Evolutionary conservation across 2,329 filamentous ascomycete species (phyloP).

Genomic region (Alternaria atra): DNA sequence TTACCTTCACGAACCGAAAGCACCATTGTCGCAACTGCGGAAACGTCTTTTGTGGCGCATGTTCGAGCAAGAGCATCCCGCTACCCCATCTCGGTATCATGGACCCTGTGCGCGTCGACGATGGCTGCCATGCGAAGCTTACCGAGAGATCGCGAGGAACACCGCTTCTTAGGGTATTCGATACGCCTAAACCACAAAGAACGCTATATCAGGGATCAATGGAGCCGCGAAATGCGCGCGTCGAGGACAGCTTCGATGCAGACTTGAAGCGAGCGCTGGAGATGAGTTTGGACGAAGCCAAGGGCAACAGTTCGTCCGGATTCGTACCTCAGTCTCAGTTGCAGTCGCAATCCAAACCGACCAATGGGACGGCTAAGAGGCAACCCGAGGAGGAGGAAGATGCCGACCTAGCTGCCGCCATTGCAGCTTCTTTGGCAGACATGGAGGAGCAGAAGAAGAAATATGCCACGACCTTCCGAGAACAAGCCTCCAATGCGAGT

Average conservation of each 20-base stretch:
- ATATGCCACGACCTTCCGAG: constrained; percentile 83
- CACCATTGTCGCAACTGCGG: constrained; percentile 98
- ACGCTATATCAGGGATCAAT: constrained; percentile 73
- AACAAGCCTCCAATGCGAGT: constrained; percentile 70
- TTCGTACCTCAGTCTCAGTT: constrained; percentile 73
- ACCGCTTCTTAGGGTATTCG: constrained; percentile 56
- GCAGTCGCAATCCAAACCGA: constrained; percentile 49
- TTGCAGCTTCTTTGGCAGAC: constrained; percentile 91
- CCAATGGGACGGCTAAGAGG: constrained; percentile 49
- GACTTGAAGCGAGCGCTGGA: constrained; percentile 92
- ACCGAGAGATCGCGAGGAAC: constrained; percentile 72
- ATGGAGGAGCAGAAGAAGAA: constrained; percentile 98
- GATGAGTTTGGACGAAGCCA: constrained; percentile 96
- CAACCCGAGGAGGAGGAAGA: constrained; percentile 80
- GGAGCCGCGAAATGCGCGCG: constrained; percentile 88
- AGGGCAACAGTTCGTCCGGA: constrained; percentile 73
- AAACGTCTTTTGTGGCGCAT: constrained; percentile 95
- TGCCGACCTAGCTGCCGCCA: constrained; percentile 90
- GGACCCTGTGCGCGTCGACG: constrained; percentile 90
- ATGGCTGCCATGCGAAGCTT: constrained; percentile 91
- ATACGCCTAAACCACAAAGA: constrained; percentile 64
- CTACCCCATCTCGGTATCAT: constrained; percentile 92
- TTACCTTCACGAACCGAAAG: constrained; percentile 98
- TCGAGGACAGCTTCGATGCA: constrained; percentile 92
- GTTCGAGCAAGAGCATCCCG: constrained; percentile 86